Conservation (phyloP, 2,329 filamentous ascomycete species). For the Aureobasidium pullulans region DNA sequence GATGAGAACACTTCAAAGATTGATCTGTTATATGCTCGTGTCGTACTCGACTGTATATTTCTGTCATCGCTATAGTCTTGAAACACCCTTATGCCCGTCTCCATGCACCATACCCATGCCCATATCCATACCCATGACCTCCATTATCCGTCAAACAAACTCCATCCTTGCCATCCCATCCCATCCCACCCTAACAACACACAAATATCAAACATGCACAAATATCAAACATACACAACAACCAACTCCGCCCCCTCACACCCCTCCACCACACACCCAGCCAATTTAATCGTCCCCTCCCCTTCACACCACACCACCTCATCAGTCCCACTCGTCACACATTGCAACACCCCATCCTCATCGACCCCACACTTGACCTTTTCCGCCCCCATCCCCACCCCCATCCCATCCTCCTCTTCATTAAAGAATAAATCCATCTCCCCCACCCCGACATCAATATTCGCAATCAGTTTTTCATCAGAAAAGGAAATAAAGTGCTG, state of each 20-base stretch:
- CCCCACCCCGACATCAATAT: constrained; percentile 33
- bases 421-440: constrained; percentile 34
- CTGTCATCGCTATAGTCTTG: no score
- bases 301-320: background rate
- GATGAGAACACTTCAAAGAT: no score
- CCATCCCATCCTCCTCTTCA: constrained; percentile 21
- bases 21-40: no score
- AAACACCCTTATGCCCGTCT: no score
- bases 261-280: background rate
- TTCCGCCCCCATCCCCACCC: constrained; percentile 6
- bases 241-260: background rate
- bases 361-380: background rate
- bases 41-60: no score
- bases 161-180: no score
- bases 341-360: background rate
- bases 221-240: background rate
- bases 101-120: no score
- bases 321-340: background rate
- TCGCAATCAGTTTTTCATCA: background rate
- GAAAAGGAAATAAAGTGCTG: background rate
- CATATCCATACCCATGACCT: no score
- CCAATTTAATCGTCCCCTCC: background rate
- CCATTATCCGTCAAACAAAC: no score
- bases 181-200: background rate
- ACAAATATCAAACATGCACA: background rate